Base-by-base conservation (phyloP, 23 red algal genomes). In the Gracilaria domingensis region DNA sequence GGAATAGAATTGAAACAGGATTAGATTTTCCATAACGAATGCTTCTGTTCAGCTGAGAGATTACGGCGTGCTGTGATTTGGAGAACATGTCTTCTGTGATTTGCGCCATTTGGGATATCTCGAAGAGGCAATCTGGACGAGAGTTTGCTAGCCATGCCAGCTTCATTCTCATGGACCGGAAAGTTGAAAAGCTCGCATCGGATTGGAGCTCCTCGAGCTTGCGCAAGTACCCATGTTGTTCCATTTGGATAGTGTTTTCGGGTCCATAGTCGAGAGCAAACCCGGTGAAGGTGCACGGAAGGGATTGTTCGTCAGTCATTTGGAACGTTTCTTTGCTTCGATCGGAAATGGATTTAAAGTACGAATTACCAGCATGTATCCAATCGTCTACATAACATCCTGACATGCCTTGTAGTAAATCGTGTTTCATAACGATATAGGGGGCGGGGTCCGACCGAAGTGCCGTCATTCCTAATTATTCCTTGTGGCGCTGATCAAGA, bases 331-430 rank as follows among this genome's bases (percentile, higher is more conserved):
- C 4, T 8, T 24, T 60, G 36, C 20, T 82, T 21, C 8, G 34
- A 14, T 69, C 65, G 3, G 0, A 51, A 0, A 86, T 17, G 0
- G 29, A 3, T 24, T 53, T 20, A 24, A 87, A 74, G 7, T 30
- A 17, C 1, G 54, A 39, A 25, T 88, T 37, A 21, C 65, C 85
- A 44, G 67, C 72, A 8, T 75, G 55, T 8, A 70, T 45, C 0
- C 80, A 30, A 37, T 81, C 77, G 55, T 91, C 87, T 0, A 91
- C 75, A 16, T 89, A 78, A 3, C 69, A 4, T 12, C 54, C 67
- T 36, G 2, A 56, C 40, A 65, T 54, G 32, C 85, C 85, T 25
- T 79, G n/a, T 2, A 79, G 29, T 0, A 40, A n/a, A n/a, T 66
- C 85, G 9, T 64, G 57, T 2, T 35, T 44, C 0, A 78, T 25